A percentile compares a stretch with the other conserved stretches of the same genome.
These are phyloP conservation scores for Botryobasidium botryosum DNA, from an alignment of 768 basidiomycete species.

Conservation along the genomic window DNA sequence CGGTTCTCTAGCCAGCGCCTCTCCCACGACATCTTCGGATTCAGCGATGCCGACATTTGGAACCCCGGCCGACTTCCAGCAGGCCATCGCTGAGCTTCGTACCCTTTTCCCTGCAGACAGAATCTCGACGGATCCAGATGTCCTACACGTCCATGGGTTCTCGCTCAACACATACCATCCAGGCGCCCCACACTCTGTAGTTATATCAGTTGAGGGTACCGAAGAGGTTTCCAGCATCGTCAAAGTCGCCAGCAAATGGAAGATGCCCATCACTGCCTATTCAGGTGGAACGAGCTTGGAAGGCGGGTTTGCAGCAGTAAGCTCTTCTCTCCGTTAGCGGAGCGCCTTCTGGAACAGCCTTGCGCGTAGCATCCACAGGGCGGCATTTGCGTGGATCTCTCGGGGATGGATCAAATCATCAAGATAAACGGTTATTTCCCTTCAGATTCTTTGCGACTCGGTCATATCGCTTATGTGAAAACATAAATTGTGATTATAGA, in stretches of 20 bases:
- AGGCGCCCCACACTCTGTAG: constrained; percentile 19
- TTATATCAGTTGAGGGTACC: constrained; percentile 45
- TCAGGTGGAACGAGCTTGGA: constrained; percentile 79
- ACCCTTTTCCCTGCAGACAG: neutral
- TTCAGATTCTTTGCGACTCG: constrained; percentile 16
- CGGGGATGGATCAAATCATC: constrained; percentile 48
- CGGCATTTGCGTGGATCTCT: constrained; percentile 50
- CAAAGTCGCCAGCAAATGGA: constrained; percentile 53
- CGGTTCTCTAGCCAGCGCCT: no score
- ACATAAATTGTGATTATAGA: no score
- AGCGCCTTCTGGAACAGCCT: no score
- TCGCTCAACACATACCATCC: constrained; percentile 42
- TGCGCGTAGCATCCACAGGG: no score
- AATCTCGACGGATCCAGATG: constrained; percentile 23
- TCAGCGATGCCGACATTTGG: no score
- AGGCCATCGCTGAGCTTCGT: constrained; percentile 12
- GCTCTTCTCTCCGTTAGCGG: no score
- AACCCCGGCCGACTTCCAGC: constrained; percentile 11
- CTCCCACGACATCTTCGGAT: no score
- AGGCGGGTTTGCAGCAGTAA: constrained; percentile 44
- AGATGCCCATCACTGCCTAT: constrained; percentile 63
- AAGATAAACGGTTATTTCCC: constrained; percentile 29
- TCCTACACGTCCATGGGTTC: constrained; percentile 41
- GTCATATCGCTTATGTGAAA: neutral
- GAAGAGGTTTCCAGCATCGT: constrained; percentile 72